These are phyloP conservation scores for Coriolopsis trogii DNA, from an alignment of 1,284 basidiomycete species.

Conservation along the genomic window DNA sequence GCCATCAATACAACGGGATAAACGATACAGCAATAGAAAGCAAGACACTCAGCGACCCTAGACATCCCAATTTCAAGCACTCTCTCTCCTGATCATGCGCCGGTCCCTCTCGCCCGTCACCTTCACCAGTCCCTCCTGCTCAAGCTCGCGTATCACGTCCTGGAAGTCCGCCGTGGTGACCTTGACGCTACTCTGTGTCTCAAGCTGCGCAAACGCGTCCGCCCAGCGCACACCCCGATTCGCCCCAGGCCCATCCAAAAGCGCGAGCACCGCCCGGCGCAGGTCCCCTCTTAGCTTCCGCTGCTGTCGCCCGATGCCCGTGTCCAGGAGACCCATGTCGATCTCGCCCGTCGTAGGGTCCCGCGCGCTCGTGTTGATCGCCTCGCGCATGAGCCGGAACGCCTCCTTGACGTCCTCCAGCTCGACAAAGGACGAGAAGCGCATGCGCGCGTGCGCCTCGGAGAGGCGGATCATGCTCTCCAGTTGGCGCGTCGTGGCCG, in stretches of 20 bases:
- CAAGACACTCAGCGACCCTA: too few species aligned
- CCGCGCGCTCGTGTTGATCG: constrained; percentile 92
- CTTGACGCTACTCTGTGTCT: constrained; percentile 79
- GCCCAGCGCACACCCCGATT: constrained; percentile 76
- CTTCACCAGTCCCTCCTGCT: constrained; percentile 83
- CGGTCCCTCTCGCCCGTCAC: constrained; percentile 86
- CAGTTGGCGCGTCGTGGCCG: constrained; percentile 95
- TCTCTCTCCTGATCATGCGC: constrained; percentile 69
- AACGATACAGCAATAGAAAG: too few species aligned
- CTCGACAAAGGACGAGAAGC: constrained; percentile 85
- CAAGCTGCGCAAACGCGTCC: constrained; percentile 75
- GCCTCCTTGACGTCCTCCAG: constrained; percentile 91
- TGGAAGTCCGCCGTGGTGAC: constrained; percentile 80
- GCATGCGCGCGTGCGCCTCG: constrained; percentile 96
- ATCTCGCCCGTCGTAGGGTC: constrained; percentile 96
- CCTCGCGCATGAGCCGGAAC: constrained; percentile 91
- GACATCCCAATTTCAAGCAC: too few species aligned
- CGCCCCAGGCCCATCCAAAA: constrained; percentile 65
- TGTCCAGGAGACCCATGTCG: constrained; percentile 95
- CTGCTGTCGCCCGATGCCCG: constrained; percentile 87
- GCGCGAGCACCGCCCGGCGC: constrained; percentile 71
- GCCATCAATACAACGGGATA: too few species aligned
- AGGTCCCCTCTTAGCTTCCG: constrained; percentile 84
- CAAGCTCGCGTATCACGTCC: constrained; percentile 78
- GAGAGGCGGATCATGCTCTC: constrained; percentile 98